Conservation (phyloP, 208 protist species). For the Leishmania tarentolae region DNA sequence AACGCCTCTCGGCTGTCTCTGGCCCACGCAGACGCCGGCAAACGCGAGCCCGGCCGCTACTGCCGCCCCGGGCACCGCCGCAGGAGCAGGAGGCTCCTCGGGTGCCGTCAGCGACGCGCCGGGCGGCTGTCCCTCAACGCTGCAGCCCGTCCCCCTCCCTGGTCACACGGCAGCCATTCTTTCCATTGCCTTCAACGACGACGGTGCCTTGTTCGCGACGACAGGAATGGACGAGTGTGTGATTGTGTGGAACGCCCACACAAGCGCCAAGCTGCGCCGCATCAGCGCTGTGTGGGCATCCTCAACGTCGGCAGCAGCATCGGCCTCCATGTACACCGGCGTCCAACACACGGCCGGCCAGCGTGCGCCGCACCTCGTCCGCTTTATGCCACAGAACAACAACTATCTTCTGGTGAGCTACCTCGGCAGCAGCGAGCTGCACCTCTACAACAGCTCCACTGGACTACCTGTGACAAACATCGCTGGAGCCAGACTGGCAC, state of each 20-base stretch:
- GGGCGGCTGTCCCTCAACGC: neutral
- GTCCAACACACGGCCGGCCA: neutral
- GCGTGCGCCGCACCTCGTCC: slow-evolving; percentile 36
- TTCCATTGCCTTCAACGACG: slow-evolving; percentile 60
- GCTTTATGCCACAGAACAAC: slow-evolving; percentile 76
- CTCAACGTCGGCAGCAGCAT: neutral
- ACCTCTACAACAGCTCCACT: slow-evolving; percentile 73
- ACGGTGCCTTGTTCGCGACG: slow-evolving; percentile 48
- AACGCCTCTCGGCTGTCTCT: slow-evolving; percentile 39
- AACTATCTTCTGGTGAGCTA: slow-evolving; percentile 72
- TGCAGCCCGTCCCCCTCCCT: slow-evolving; percentile 28
- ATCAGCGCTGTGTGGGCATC: slow-evolving; percentile 31
- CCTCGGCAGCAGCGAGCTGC: slow-evolving; percentile 37
- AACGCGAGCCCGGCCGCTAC: neutral
- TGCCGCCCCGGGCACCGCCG: neutral
- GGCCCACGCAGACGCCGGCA: slow-evolving; percentile 17
- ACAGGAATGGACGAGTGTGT: slow-evolving; percentile 51
- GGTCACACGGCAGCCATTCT: slow-evolving; percentile 53
- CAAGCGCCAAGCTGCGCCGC: slow-evolving; percentile 53
- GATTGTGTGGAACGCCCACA: slow-evolving; percentile 54
- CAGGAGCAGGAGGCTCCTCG: neutral
- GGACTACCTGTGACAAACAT: slow-evolving; percentile 52
- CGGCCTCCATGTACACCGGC: neutral
- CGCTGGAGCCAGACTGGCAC: slow-evolving; percentile 12
- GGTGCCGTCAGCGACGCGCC: neutral